Evolutionary conservation across 2,329 filamentous ascomycete genomes (phyloP), one percentile per base, ranked within the genome.

Genomic region (Xylaria sp.): DNA sequence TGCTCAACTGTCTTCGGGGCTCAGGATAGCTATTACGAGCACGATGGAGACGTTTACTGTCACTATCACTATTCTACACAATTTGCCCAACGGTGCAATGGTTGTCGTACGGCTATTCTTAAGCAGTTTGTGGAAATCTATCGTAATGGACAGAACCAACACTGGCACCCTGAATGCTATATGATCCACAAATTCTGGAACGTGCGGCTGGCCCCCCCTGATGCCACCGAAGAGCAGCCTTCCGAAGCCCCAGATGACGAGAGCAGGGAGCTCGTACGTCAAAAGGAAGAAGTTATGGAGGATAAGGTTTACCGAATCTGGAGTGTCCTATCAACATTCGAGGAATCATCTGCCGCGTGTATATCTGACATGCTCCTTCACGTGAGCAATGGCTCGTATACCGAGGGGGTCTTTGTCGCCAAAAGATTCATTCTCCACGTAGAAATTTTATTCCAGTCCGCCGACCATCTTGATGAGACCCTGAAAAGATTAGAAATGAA

Each of bases 151-250:
- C 93, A 97, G 79, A 97, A 98, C 78, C 96, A 99, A 78, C 96
- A 99, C 79, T 99, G 96, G 96, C 96, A 99, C 79, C 96, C 96
- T 1, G 96, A 99, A 81, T 99, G 96, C 81, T 99, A 99, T 81
- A 99, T 99, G 96, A 99, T 99, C 71, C 96, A 99, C 83, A 99
- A 99, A 78, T 99, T 98, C 81, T 99, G 96, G 96, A 99, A 98
- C 78, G 96, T 99, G 68, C 90, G 96, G 60, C 85, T 99, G 44
- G 89, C 90, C 11, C 86, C 89, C 31, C 85, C 87, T 11, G 85
- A 86, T 48, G 85, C 89, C 66, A 78, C 81, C 11, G 77, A 84
- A 42, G 82, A 85, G 65, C 81, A 80, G 23, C 78, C 81, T 31
- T 48, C 63, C n/a, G 81, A 85, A 61, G 78, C 80, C 11, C 83